phyloP scores from a whole-genome alignment of 768 basidiomycete species.

The Russula abietina region DNA sequence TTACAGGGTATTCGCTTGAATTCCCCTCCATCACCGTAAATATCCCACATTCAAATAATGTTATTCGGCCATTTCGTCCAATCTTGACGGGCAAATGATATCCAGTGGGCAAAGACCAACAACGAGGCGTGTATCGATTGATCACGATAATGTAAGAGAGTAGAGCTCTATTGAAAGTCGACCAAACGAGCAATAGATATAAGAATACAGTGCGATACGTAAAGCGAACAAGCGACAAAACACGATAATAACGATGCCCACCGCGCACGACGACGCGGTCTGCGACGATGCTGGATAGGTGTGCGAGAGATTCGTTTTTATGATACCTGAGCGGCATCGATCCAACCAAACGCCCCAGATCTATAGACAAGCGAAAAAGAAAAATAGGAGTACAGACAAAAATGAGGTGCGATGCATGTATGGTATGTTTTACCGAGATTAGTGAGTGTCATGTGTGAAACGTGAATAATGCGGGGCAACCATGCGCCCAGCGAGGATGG shows the following conservation, averaged over 20 bases:
- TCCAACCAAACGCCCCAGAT: slow-evolving; percentile 23
- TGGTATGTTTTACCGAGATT: slow-evolving; percentile 20
- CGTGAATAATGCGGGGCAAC: slow-evolving; percentile 9
- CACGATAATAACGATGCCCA: slow-evolving; percentile 5
- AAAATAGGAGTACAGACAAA: slow-evolving; percentile 20
- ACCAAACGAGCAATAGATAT: slow-evolving; percentile 23
- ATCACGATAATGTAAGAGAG: slow-evolving; percentile 5
- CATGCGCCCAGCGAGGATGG: slow-evolving; percentile 8
- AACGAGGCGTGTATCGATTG: slow-evolving; percentile 2
- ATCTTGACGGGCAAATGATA: background rate
- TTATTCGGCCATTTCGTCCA: no score
- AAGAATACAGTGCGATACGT: slow-evolving; percentile 18
- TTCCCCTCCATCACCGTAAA: no score
- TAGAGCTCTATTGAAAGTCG: slow-evolving; percentile 9
- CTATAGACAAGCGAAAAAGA: slow-evolving; percentile 14
- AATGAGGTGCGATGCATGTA: slow-evolving; percentile 16
- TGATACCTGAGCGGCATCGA: slow-evolving; percentile 1
- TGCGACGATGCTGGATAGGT: background rate
- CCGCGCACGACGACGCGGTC: background rate
- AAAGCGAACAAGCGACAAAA: slow-evolving; percentile 9
- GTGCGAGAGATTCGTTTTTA: background rate
- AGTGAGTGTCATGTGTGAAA: slow-evolving; percentile 17
- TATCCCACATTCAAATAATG: no score
- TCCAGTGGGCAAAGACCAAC: background rate
- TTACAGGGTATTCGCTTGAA: no score